Evolutionary conservation across 495 filamentous ascomycete genomes (phyloP).

Genomic region (Penicillium angulare): DNA sequence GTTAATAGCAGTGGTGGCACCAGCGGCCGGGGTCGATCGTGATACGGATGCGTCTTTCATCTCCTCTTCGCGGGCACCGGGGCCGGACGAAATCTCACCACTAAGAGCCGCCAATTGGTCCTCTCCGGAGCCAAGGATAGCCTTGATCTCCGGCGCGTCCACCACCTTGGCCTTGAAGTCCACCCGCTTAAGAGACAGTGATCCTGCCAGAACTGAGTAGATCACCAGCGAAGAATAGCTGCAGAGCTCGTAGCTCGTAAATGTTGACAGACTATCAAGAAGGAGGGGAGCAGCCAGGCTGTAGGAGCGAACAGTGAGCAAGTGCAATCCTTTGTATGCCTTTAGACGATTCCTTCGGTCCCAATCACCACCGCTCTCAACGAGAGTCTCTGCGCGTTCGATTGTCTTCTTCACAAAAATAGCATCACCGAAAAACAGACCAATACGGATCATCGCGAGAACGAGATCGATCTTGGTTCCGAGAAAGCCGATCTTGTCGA

Average conservation of each 20-base stretch:
- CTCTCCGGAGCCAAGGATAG: slow-evolving; percentile 85
- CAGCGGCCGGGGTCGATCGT: slow-evolving; percentile 49
- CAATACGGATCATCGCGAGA: slow-evolving; percentile 91
- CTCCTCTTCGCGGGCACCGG: slow-evolving; percentile 73
- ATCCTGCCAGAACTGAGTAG: slow-evolving; percentile 93
- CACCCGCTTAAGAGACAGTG: slow-evolving; percentile 89
- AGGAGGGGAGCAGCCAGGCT: slow-evolving; percentile 86
- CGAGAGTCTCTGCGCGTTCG: slow-evolving; percentile 82
- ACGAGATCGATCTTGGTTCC: slow-evolving; percentile 97
- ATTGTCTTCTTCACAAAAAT: slow-evolving; percentile 88
- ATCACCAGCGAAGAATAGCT: slow-evolving; percentile 90
- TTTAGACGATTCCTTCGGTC: slow-evolving; percentile 96
- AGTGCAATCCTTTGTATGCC: slow-evolving; percentile 93
- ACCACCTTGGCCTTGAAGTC: slow-evolving; percentile 99
- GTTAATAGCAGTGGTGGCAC: slow-evolving; percentile 70
- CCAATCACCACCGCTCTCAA: slow-evolving; percentile 96
- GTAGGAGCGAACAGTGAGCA: slow-evolving; percentile 89
- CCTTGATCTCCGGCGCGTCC: slow-evolving; percentile 96
- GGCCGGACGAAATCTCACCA: slow-evolving; percentile 74
- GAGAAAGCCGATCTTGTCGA: slow-evolving; percentile 89
- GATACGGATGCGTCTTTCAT: slow-evolving; percentile 63
- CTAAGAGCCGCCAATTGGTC: slow-evolving; percentile 77
- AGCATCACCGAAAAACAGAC: slow-evolving; percentile 92
- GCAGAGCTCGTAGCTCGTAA: slow-evolving; percentile 97
- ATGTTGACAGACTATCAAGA: slow-evolving; percentile 95